Evolutionary conservation across 495 filamentous ascomycete species (phyloP).

Genomic region (Penicillium mononematosum): DNA sequence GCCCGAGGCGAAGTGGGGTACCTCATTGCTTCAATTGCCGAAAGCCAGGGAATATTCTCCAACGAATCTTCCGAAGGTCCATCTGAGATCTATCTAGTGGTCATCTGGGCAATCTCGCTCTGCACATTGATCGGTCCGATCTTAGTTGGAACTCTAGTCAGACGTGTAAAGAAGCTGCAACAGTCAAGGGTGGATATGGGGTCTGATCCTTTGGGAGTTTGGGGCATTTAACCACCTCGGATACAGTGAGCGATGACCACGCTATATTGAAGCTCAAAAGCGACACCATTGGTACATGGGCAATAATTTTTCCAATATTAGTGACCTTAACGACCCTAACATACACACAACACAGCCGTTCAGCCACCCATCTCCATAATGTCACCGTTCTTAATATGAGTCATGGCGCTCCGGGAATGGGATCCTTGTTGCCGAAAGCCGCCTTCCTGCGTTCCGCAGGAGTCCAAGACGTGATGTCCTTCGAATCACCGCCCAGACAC

Average conservation of each 20-base stretch:
- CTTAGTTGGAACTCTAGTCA: conserved; percentile 61
- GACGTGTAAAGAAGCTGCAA: conserved; percentile 44
- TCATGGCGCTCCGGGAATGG: conserved; percentile 18
- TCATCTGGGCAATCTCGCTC: conserved; percentile 72
- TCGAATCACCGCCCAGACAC: conserved; percentile 24
- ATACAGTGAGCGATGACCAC: not conserved
- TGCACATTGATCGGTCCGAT: conserved; percentile 75
- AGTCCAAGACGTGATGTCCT: conserved; percentile 28
- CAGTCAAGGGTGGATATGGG: conserved; percentile 21
- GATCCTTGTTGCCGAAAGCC: conserved; percentile 25
- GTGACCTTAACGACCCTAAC: not conserved
- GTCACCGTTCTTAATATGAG: conserved; percentile 26
- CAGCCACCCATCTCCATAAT: conserved; percentile 11
- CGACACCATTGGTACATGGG: not conserved
- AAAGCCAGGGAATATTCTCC: conserved; percentile 57
- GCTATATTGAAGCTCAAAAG: not conserved
- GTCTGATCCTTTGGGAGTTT: conserved; percentile 37
- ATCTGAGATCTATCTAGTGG: conserved; percentile 59
- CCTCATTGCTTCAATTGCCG: conserved; percentile 67
- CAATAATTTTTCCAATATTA: not conserved
- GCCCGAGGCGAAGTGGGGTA: conserved; percentile 79
- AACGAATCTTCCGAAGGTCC: conserved; percentile 15
- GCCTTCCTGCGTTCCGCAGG: conserved; percentile 20
- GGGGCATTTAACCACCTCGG: conserved; percentile 29
- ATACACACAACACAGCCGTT: not conserved